phyloP scores from a whole-genome alignment of 1,284 basidiomycete genomes.

The Malassezia obtusa region DNA sequence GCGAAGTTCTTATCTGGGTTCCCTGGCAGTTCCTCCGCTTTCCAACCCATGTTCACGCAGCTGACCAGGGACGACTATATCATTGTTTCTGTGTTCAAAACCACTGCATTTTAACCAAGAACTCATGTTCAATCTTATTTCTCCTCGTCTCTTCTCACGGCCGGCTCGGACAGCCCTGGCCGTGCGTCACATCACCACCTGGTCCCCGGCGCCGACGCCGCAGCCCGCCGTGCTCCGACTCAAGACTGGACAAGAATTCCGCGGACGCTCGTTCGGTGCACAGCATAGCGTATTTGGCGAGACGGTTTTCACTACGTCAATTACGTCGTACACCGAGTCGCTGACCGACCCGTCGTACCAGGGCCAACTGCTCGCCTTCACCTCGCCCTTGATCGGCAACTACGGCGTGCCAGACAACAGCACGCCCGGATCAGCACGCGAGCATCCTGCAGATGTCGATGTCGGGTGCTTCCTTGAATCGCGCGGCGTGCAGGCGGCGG shows the following conservation, averaged over 20 bases:
- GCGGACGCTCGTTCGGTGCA: conserved; percentile 79
- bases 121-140: conserved; percentile 16
- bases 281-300: conserved; percentile 83
- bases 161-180: neutral
- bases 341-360: conserved; percentile 99
- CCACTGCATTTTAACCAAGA: conserved; percentile 7
- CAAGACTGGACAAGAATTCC: conserved; percentile 84
- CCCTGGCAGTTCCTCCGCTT: neutral
- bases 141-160: conserved; percentile 8
- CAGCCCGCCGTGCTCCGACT: conserved; percentile 77
- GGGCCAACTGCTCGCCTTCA: conserved; percentile 95
- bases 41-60: neutral
- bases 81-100: conserved; percentile 36
- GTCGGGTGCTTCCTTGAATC: conserved; percentile 62
- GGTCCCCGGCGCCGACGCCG: conserved; percentile 33
- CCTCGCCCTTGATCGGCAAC: conserved; percentile 94
- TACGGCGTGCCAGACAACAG: conserved; percentile 84
- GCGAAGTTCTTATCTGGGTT: neutral
- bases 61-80: conserved; percentile 45
- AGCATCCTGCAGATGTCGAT: conserved; percentile 55
- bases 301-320: conserved; percentile 96
- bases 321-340: conserved; percentile 97
- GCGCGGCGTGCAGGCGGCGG: conserved; percentile 76
- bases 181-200: conserved; percentile 29
- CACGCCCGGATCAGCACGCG: conserved; percentile 38